These are phyloP conservation scores for Talaromyces stipitatus DNA, from an alignment of 495 filamentous ascomycete species.

Conservation along the genomic window DNA sequence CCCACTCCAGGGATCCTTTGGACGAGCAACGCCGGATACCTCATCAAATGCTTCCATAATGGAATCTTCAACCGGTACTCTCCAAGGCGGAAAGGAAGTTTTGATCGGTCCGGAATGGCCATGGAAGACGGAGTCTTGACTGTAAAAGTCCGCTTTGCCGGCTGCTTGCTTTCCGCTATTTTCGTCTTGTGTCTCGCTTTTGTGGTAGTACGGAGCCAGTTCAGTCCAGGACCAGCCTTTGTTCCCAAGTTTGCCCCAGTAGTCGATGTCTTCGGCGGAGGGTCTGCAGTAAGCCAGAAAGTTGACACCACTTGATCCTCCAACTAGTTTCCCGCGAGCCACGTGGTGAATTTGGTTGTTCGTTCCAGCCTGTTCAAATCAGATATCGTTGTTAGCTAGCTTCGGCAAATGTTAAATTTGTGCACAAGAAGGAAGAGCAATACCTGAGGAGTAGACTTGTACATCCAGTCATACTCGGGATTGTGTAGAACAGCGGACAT, in stretches of 20 bases:
- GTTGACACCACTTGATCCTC: conserved; percentile 54
- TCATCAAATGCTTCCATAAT: conserved; percentile 20
- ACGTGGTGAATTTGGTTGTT: conserved; percentile 15
- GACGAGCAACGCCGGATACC: conserved; percentile 16
- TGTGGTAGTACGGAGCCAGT: conserved; percentile 35
- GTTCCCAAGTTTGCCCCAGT: conserved; percentile 48
- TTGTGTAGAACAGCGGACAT: conserved; percentile 14
- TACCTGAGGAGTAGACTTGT: conserved; percentile 29
- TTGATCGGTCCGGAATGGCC: conserved; percentile 16
- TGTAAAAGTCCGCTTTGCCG: neutral
- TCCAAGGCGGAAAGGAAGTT: conserved; percentile 14
- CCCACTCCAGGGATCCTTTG: conserved; percentile 14
- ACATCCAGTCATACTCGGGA: conserved; percentile 43
- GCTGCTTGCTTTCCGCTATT: conserved; percentile 8
- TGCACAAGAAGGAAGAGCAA: neutral
- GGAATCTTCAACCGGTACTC: neutral
- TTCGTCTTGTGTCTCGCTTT: conserved; percentile 13
- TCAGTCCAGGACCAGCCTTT: conserved; percentile 42
- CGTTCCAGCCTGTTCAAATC: neutral
- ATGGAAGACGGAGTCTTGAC: conserved; percentile 4
- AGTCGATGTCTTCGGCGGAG: conserved; percentile 36
- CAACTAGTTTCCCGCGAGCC: conserved; percentile 47
- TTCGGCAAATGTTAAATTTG: no score
- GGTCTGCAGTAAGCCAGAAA: conserved; percentile 18
- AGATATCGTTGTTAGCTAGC: no score